phyloP scores from a whole-genome alignment of 2,329 filamentous ascomycete species.

The Colletotrichum siamense region DNA sequence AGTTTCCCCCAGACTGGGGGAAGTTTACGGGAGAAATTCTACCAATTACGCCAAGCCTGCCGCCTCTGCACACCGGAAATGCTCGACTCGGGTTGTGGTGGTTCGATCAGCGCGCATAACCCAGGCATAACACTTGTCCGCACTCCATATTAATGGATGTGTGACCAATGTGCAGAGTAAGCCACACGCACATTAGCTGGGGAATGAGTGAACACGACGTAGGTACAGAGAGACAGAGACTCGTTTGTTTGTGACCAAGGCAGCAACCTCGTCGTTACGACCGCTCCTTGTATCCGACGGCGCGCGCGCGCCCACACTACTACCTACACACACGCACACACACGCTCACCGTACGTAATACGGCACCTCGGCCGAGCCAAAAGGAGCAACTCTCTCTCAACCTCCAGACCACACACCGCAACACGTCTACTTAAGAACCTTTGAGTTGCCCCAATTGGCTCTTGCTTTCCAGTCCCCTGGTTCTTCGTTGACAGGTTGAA shows the following conservation, averaged over 20 bases:
- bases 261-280: neutral
- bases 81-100: neutral
- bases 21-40: neutral
- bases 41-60: neutral
- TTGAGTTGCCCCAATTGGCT: neutral
- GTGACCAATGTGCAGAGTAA: neutral
- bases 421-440: neutral
- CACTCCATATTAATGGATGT: neutral
- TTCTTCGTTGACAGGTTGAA: neutral
- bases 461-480: neutral
- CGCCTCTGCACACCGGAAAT: neutral
- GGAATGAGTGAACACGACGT: neutral
- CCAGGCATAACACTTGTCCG: neutral
- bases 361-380: neutral
- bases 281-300: neutral
- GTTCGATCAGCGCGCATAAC: neutral
- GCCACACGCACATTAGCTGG: neutral
- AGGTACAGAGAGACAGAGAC: neutral
- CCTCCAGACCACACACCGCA: neutral
- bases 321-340: neutral
- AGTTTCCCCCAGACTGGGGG: constrained; percentile 14
- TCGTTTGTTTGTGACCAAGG: neutral
- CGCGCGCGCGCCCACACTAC: neutral
- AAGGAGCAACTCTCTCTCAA: neutral
- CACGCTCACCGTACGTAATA: neutral